These are phyloP conservation scores for Cucumis melo DNA, from an alignment of 306 rosid species.

Conservation along the genomic window DNA sequence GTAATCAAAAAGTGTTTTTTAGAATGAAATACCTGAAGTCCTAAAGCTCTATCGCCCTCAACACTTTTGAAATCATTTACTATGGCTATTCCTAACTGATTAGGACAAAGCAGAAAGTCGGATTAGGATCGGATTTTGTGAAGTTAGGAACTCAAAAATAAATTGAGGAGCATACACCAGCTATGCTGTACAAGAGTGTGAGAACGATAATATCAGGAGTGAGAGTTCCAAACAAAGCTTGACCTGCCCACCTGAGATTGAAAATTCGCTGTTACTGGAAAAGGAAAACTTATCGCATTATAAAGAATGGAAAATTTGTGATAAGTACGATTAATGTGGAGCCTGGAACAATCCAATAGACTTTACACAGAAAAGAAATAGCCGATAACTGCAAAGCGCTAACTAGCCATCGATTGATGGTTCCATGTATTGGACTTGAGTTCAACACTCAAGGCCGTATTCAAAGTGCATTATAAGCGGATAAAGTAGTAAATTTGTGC, in stretches of 20 bases:
- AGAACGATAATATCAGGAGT: conserved; percentile 76
- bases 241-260: conserved; percentile 94
- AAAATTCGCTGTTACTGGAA: conserved; percentile 3
- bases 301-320: neutral
- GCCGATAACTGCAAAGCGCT: neutral
- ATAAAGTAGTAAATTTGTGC: neutral
- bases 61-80: conserved; percentile 96
- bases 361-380: neutral
- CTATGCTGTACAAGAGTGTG: conserved; percentile 83
- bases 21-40: conserved; percentile 64
- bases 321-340: neutral
- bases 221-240: conserved; percentile 96
- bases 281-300: neutral
- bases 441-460: neutral
- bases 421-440: neutral
- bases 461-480: neutral
- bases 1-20: neutral
- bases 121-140: neutral
- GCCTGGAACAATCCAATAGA: neutral
- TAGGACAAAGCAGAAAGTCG: conserved; percentile 8
- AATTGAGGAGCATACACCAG: conserved; percentile 62
- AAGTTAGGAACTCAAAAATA: conserved; percentile 9
- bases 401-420: neutral
- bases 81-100: conserved; percentile 88
- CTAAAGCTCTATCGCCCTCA: conserved; percentile 95